Base-by-base conservation (phyloP, 2,329 filamentous ascomycete genomes). In the Botrytis sinoallii region DNA sequence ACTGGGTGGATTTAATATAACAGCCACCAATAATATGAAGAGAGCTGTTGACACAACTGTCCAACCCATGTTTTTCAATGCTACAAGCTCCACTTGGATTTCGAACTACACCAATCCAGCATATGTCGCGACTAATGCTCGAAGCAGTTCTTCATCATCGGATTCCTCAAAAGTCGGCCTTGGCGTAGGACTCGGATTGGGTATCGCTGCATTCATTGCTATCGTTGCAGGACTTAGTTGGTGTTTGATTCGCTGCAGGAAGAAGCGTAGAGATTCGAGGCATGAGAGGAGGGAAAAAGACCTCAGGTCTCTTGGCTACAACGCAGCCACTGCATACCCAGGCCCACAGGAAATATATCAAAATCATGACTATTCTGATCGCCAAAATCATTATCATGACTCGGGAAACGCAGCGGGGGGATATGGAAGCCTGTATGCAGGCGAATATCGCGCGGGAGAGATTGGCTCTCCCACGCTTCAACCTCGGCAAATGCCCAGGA, bases 111-210 rank as follows among this genome's bases (percentile, higher is more conserved):
- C 83, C 3, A 86, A 87, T 57, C 86, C 86, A 7, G 73, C 76
- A 12, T 77, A 78, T 72, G 67, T 76, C 14, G 75, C 78, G 44
- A 75, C 77, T 5, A 73, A 75, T 48, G 72, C 75, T 12, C 72
- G 73, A 16, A 76, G 75, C 12, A 75, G 74, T 14, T 40, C 79
- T 8, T 74, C 76, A 8, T 78, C 81, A 29, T 81, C 82, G 14
- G 77, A 77, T 16, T 75, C 78, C 1, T 74, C 74, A 32, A 87
- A 86, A 66, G 82, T 91, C 7, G 90, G 90, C 0, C 83, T 93
- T 0, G 90, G 90, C 0, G 82, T 91, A 3, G 91, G 91, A 0
- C 80, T 93, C 1, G 91, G 91, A 1, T 81, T 94, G 1, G 91
- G 90, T 1, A 79, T 91, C 1, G 83, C 87, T 0, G 83, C 88